These are phyloP conservation scores for Russula brevipes DNA, from an alignment of 768 basidiomycete genomes.

Conservation along the genomic window DNA sequence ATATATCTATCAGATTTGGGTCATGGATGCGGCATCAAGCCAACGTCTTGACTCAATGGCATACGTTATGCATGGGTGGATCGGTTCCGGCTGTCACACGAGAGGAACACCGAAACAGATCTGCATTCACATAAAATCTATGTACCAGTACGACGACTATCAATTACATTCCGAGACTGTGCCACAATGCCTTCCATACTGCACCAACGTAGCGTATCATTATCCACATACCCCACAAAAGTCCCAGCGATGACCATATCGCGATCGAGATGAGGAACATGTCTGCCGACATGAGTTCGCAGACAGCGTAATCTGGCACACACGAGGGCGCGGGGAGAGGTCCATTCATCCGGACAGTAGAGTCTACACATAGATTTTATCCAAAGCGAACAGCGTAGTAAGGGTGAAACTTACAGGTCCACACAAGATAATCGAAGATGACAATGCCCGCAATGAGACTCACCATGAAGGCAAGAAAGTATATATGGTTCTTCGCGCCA, in stretches of 20 bases:
- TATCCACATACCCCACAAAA: background rate
- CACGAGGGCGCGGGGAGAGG: background rate
- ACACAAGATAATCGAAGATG: conserved; percentile 8
- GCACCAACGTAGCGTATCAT: too few species aligned
- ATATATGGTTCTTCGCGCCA: conserved; percentile 6
- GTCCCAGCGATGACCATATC: conserved; percentile 4
- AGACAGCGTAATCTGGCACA: background rate
- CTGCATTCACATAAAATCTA: too few species aligned
- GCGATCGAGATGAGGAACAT: conserved; percentile 2
- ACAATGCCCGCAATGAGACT: background rate
- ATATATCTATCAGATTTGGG: too few species aligned
- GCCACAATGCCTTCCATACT: too few species aligned
- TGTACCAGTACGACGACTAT: too few species aligned
- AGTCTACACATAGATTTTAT: background rate
- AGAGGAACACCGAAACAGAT: too few species aligned
- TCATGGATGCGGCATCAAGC: too few species aligned
- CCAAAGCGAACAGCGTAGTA: background rate
- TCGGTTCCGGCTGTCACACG: too few species aligned
- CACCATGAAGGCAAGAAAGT: background rate
- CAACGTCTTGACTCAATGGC: too few species aligned
- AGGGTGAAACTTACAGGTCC: conserved; percentile 3
- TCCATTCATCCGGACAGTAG: background rate
- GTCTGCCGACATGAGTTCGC: conserved; percentile 1
- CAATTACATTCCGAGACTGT: too few species aligned
- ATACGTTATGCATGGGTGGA: too few species aligned